A percentile compares a stretch with the other conserved stretches of the same genome.
Evolutionary conservation across 768 basidiomycete species (phyloP).

Genomic region (Rhizopogon rudus): DNA sequence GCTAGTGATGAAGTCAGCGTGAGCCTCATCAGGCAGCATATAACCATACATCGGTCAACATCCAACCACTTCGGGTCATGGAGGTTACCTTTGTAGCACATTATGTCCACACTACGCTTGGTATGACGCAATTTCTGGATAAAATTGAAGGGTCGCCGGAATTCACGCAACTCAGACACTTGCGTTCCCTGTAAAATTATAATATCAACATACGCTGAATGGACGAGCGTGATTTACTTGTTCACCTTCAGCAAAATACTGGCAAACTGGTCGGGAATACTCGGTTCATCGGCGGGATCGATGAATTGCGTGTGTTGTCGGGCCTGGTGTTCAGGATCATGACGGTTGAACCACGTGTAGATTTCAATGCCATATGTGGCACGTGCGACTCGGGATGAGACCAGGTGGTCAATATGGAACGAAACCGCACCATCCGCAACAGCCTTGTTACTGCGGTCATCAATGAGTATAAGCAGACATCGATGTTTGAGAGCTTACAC

Average conservation of each 20-base stretch:
- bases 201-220: conserved; percentile 1
- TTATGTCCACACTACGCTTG: neutral
- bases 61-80: conserved; percentile 5
- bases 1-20: neutral
- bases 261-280: conserved; percentile 29
- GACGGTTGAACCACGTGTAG: conserved; percentile 18
- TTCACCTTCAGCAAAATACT: conserved; percentile 36
- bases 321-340: conserved; percentile 30
- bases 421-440: conserved; percentile 45
- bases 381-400: conserved; percentile 37
- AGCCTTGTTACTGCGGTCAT: conserved; percentile 33
- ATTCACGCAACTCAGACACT: conserved; percentile 10
- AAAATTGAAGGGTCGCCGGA: neutral
- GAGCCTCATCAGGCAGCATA: neutral
- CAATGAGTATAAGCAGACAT: neutral
- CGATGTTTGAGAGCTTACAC: conserved; percentile 30
- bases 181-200: conserved; percentile 14
- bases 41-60: conserved; percentile 1
- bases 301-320: conserved; percentile 21
- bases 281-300: conserved; percentile 20
- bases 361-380: conserved; percentile 34
- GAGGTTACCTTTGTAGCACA: conserved; percentile 5
- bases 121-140: neutral
- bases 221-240: neutral
- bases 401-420: conserved; percentile 38